Evolutionary conservation across 306 rosid genomes (phyloP).

Genomic region (Quercus bicolor): DNA sequence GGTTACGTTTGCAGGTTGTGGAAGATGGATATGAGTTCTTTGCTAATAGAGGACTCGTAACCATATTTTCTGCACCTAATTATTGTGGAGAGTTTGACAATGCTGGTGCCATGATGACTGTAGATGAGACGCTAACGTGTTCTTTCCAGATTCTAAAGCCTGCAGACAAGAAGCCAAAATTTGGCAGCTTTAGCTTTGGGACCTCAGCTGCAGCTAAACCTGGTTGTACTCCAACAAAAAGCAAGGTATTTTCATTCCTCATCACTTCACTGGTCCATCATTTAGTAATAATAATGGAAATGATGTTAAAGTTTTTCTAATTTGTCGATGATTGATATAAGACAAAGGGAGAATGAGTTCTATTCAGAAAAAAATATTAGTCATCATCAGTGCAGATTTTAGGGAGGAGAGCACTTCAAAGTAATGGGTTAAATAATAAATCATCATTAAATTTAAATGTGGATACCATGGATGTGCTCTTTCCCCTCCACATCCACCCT

Average conservation of each 20-base stretch:
- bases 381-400: constrained; percentile 1
- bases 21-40: constrained; percentile 96
- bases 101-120: constrained; percentile 87
- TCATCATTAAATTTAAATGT: neutral
- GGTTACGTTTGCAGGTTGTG: constrained; percentile 57
- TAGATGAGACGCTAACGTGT: constrained; percentile 70
- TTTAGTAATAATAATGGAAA: neutral
- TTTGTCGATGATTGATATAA: neutral
- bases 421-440: neutral
- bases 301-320: neutral
- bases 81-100: constrained; percentile 93
- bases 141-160: constrained; percentile 79
- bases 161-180: constrained; percentile 51
- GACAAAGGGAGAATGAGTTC: neutral
- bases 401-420: neutral
- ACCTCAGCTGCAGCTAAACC: constrained; percentile 31
- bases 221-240: constrained; percentile 28
- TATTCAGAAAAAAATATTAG: neutral
- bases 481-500: neutral
- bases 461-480: neutral
- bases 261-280: neutral
- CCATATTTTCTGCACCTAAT: constrained; percentile 88
- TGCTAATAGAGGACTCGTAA: constrained; percentile 69
- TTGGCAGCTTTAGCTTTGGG: constrained; percentile 36
- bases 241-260: constrained; percentile 47